A percentile compares a stretch with the other conserved stretches of the same genome.
These are phyloP conservation scores for Pichia sp. DNA, from an alignment of 1,139 yeast species.

Conservation along the genomic window DNA sequence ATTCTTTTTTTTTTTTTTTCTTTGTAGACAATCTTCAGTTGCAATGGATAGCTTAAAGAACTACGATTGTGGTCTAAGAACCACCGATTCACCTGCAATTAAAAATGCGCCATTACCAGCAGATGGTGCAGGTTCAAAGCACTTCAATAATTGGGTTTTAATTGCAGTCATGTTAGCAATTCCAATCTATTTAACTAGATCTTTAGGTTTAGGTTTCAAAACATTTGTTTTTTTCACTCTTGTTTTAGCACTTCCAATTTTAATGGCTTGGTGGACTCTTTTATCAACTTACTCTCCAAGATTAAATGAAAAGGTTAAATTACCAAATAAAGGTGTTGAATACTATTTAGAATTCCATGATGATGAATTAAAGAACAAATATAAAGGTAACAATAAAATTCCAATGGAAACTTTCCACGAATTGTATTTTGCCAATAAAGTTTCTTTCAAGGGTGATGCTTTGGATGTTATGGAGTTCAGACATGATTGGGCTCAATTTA, in stretches of 20 bases:
- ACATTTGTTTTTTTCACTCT: slow-evolving; percentile 55
- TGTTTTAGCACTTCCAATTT: slow-evolving; percentile 56
- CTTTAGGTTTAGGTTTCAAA: slow-evolving; percentile 68
- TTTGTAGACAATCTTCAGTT: neutral
- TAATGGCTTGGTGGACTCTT: slow-evolving; percentile 78
- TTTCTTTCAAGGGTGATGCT: slow-evolving; percentile 81
- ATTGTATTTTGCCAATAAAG: slow-evolving; percentile 77
- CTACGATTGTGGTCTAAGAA: slow-evolving; percentile 14
- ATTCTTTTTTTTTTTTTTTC: neutral
- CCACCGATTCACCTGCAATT: slow-evolving; percentile 50
- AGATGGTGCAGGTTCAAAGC: slow-evolving; percentile 82
- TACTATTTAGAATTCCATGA: slow-evolving; percentile 79
- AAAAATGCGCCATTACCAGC: slow-evolving; percentile 86
- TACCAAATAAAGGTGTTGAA: slow-evolving; percentile 75
- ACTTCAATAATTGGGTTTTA: slow-evolving; percentile 62
- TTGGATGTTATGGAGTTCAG: slow-evolving; percentile 78
- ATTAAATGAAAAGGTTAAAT: slow-evolving; percentile 66
- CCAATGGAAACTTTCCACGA: slow-evolving; percentile 94
- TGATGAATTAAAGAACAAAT: slow-evolving; percentile 62
- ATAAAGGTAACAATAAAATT: slow-evolving; percentile 66
- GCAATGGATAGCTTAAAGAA: slow-evolving; percentile 12
- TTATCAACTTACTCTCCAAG: slow-evolving; percentile 76
- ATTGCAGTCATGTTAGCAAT: slow-evolving; percentile 46
- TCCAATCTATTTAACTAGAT: slow-evolving; percentile 59
- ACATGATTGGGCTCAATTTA: slow-evolving; percentile 86